Evolutionary conservation across 805 yeast species (phyloP).

Genomic region (Middelhovenomyces tepae): DNA sequence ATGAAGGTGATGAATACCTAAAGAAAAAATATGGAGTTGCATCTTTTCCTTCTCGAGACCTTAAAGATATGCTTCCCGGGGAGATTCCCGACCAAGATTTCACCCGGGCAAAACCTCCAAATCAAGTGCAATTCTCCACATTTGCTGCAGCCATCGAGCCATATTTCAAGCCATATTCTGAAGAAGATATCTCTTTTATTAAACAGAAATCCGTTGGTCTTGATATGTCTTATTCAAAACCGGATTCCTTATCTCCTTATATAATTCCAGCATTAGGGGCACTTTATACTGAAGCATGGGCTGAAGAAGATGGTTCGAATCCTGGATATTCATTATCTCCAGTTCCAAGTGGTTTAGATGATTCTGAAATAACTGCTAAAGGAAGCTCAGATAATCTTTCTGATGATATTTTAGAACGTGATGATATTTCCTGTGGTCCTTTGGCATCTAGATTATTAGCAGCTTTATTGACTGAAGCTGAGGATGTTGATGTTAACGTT

Average conservation of each 20-base stretch:
- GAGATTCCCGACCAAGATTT: constrained; percentile 80
- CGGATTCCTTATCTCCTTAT: constrained; percentile 43
- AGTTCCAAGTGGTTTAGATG: constrained; percentile 37
- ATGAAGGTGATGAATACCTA: constrained; percentile 58
- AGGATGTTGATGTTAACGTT: constrained; percentile 11
- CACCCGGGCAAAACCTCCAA: constrained; percentile 71
- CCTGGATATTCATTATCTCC: constrained; percentile 32
- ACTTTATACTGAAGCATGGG: constrained; percentile 76
- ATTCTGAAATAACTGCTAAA: constrained; percentile 39
- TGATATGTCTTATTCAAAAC: constrained; percentile 24
- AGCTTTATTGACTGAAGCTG: constrained; percentile 47
- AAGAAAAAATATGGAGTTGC: constrained; percentile 79
- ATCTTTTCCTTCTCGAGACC: constrained; percentile 74
- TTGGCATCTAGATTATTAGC: constrained; percentile 73
- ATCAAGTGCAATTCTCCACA: constrained; percentile 87
- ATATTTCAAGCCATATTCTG: constrained; percentile 65
- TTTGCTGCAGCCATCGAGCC: constrained; percentile 81
- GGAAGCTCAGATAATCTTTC: constrained; percentile 48
- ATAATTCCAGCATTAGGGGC: constrained; percentile 81
- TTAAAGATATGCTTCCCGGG: constrained; percentile 75
- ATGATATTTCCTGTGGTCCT: constrained; percentile 83
- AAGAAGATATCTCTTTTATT: constrained; percentile 73
- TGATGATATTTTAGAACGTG: constrained; percentile 61
- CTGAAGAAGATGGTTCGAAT: constrained; percentile 54
- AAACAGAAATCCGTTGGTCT: constrained; percentile 44